These are phyloP conservation scores for Tilletia indica DNA, from an alignment of 1,284 basidiomycete genomes.

Conservation along the genomic window DNA sequence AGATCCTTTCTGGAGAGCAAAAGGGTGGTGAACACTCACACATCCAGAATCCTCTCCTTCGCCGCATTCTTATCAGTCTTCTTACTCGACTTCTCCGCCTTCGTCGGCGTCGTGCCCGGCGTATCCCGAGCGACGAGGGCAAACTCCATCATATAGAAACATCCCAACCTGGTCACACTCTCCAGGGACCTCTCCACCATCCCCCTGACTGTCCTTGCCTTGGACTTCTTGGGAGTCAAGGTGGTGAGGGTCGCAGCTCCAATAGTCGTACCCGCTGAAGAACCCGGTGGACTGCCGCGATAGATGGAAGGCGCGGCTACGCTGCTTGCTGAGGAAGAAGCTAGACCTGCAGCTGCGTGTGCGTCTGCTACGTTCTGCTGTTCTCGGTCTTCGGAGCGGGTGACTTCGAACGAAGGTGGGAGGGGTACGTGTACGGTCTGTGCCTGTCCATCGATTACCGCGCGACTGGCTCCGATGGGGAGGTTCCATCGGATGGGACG, in stretches of 20 bases:
- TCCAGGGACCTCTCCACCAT: constrained; percentile 41
- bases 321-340: neutral
- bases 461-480: constrained; percentile 40
- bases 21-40: neutral
- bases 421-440: constrained; percentile 41
- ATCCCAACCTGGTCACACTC: constrained; percentile 46
- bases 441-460: constrained; percentile 45
- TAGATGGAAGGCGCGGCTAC: neutral
- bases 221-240: constrained; percentile 14
- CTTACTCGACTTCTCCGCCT: constrained; percentile 19
- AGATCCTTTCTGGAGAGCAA: too few species aligned
- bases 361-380: neutral
- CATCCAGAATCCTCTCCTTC: neutral
- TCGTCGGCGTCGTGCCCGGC: neutral
- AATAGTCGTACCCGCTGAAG: neutral
- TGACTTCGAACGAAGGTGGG: constrained; percentile 48
- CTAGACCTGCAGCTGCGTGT: neutral
- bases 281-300: neutral
- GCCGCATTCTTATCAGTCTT: neutral
- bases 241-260: constrained; percentile 7
- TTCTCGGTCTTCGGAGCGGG: constrained; percentile 32
- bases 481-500: constrained; percentile 42
- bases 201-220: constrained; percentile 35
- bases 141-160: constrained; percentile 47
- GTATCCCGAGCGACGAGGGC: constrained; percentile 27